Percentiles rank a stretch among this genome's conserved stretches.
Conservation (phyloP, 495 filamentous ascomycete species). For the Sordaria brevicollis region DNA sequence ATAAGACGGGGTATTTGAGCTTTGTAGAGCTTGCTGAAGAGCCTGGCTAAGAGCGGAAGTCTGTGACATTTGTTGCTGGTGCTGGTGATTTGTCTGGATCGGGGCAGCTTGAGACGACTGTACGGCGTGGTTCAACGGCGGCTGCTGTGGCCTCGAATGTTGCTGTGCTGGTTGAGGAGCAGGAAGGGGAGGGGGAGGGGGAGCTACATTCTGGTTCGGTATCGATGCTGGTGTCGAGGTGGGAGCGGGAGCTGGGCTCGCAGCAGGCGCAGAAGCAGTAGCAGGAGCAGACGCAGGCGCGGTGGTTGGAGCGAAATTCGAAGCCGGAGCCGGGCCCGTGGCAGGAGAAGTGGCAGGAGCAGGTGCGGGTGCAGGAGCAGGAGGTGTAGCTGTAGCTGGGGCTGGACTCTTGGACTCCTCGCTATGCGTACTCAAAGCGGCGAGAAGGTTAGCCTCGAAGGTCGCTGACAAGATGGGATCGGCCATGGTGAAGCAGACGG, state of each 20-base stretch:
- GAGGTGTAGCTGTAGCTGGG: neutral
- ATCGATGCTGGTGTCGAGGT: neutral
- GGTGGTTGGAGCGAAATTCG: neutral
- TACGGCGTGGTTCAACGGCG: neutral
- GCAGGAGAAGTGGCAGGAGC: neutral
- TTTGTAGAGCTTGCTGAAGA: neutral
- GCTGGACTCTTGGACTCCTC: neutral
- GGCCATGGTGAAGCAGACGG: slow-evolving; percentile 6
- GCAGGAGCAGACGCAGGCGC: neutral
- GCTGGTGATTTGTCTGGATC: neutral
- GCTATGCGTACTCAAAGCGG: slow-evolving; percentile 5
- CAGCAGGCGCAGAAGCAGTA: neutral
- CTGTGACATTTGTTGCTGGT: slow-evolving; percentile 1
- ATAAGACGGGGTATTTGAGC: neutral
- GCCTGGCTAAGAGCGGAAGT: neutral
- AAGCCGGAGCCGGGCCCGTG: neutral
- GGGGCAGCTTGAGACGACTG: neutral
- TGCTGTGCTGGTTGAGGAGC: neutral
- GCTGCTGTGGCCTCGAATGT: neutral
- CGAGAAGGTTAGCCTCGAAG: slow-evolving; percentile 11
- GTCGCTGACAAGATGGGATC: slow-evolving; percentile 1
- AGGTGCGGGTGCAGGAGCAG: neutral
- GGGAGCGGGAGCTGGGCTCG: neutral
- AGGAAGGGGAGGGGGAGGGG: neutral
- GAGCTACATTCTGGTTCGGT: neutral